Base-by-base conservation (phyloP, 2,329 filamentous ascomycete species). In the Microcyclosporella mali region DNA sequence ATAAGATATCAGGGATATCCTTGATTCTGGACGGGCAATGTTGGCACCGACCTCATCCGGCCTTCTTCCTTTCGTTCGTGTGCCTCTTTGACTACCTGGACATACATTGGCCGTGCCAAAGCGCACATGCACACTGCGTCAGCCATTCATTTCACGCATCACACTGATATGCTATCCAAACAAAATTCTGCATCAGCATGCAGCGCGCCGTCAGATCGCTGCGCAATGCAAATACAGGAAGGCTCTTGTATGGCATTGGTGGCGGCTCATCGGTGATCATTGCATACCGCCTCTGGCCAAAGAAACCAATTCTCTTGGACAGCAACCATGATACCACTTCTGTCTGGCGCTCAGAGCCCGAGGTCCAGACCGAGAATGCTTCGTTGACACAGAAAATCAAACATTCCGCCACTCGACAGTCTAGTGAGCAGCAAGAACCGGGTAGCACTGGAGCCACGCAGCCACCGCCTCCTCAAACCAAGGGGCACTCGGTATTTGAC, bases 381-480 rank as follows among this genome's bases (percentile, higher is more conserved):
- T 30, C 32, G 30, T 14, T 42, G 16, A 34, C 42, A 16, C 11
- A 46, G 19, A 32, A 30, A 16, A 33, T 45, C 43, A 43, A 37
- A 37, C n/a, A 31, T 12, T 15, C 43, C 10, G 37, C 43, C 3
- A 27, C 19, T 14, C 25, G 39, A 2, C 41, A 44, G 12, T 25
- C 41, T n/a, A 34, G 41, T 14, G 15, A 40, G 6, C 11, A 25
- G 8, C 25, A 40, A 21, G 37, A 35, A n/a, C n/a, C 31, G 6
- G 15, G n/a, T 9, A 14, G 9, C 7, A 4, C 30, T 6, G 39
- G 37, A 28, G 36, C 11, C 2, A 40, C 42, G 15, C 53, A 57
- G 32, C 21, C 55, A 3, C 56, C 53, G 12, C 56, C 56, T 8
- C 47, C 53, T 15, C 53, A 56, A 33, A 57, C 52, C 6, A 53